Base-by-base conservation (phyloP, 208 protist genomes). In the Leishmania tropica region DNA sequence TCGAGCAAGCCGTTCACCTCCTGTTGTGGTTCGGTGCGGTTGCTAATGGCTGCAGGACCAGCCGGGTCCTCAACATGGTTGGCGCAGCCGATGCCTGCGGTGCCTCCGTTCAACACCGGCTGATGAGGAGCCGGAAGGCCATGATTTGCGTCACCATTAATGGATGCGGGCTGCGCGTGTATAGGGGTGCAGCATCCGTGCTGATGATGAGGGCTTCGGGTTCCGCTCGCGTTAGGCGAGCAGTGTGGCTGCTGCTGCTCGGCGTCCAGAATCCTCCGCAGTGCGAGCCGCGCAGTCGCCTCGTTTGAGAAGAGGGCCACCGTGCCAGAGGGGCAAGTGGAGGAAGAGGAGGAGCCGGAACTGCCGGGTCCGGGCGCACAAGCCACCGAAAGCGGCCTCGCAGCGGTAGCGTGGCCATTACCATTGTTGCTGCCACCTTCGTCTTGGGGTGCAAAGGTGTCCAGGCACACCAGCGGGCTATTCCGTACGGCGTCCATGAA, bases 261-360 rank as follows among this genome's bases (percentile, higher is more conserved):
- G 51, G 4, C 28, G 53, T 62, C 56, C 56, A 31, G 13, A 24
- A 64, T 75, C 62, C 8, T 73, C 48, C 71, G 64, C 28, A 94
- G 80, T 1, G 81, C 90, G 15, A 82, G 45, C 2, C 88, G 88
- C 5, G 92, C 92, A 1, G 80, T 60, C 28, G 82, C 75, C 75
- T 95, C 92, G 58, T 95, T 88, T 3, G 75, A 75, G 76, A 90
- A 93, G 45, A 93, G 81, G 21, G 71, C 75, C 2, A 78, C 48
- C 7, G 47, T 74, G 40, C 70, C 28, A 53, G 42, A 4, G 24
- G 40, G 7, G 10, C 11, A 7, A 19, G 13, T 74, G 45, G 45
- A 28, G 10, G 6, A 24, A 45, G 67, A 10, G 24, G 67, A 72
- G 67, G 31, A 13, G 42, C 24, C 21, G 5, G 8, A 21, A 11